Conservation (phyloP, 495 filamentous ascomycete genomes). For the Lophiostoma macrostomum region DNA sequence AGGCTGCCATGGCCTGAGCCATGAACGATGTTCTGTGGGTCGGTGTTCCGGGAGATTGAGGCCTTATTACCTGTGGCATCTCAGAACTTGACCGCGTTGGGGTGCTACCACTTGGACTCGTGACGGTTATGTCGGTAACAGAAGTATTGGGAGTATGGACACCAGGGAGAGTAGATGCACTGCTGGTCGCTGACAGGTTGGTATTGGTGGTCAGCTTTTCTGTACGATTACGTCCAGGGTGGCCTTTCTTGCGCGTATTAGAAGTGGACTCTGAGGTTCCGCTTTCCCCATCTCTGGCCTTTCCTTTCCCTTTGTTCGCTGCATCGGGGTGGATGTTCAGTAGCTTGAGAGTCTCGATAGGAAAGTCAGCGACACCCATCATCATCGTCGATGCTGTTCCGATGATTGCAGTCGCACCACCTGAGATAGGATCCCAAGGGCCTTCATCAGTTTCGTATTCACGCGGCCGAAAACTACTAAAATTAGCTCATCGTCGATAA, state of each 20-base stretch:
- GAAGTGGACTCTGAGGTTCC: too few species aligned
- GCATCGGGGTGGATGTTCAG: slow-evolving; percentile 51
- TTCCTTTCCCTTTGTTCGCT: slow-evolving; percentile 29
- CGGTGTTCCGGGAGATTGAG: slow-evolving; percentile 2
- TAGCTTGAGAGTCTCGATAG: slow-evolving; percentile 59
- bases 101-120: background rate
- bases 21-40: slow-evolving; percentile 18
- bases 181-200: slow-evolving; percentile 9
- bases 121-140: slow-evolving; percentile 2
- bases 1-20: slow-evolving; percentile 28
- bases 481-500: background rate
- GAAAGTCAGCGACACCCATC: slow-evolving; percentile 81
- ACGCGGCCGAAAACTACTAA: slow-evolving; percentile 35
- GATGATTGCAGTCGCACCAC: slow-evolving; percentile 64
- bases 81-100: slow-evolving; percentile 5
- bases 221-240: too few species aligned
- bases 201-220: background rate
- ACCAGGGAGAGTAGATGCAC: slow-evolving; percentile 21
- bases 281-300: background rate
- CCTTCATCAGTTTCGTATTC: slow-evolving; percentile 47
- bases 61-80: background rate
- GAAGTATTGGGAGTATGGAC: slow-evolving; percentile 1
- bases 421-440: slow-evolving; percentile 44
- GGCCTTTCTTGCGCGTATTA: too few species aligned
- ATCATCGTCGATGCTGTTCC: slow-evolving; percentile 71